A percentile compares a stretch with the other conserved stretches of the same genome.
These are phyloP conservation scores for Coriolopsis trogii DNA, from an alignment of 1,284 basidiomycete species.

Conservation along the genomic window DNA sequence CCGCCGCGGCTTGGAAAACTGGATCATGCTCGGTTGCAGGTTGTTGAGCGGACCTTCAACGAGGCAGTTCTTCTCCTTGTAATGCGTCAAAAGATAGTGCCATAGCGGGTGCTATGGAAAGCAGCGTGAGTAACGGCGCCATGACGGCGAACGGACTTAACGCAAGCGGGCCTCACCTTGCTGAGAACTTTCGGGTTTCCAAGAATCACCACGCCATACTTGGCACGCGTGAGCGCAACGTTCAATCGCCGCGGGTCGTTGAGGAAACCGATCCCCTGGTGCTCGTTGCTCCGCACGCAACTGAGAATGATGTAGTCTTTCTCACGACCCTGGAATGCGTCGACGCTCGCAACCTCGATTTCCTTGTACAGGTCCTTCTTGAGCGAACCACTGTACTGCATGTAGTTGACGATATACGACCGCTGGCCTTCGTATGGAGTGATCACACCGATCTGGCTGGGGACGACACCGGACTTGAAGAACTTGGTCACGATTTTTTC, in stretches of 20 bases:
- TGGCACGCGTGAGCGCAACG: slow-evolving; percentile 95
- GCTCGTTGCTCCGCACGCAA: slow-evolving; percentile 99
- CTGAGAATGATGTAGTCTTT: slow-evolving; percentile 99
- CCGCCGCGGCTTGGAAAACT: slow-evolving; percentile 94
- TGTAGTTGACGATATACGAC: slow-evolving; percentile 98
- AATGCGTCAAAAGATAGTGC: slow-evolving; percentile 98
- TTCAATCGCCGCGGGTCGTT: slow-evolving; percentile 97
- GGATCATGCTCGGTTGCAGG: slow-evolving; percentile 97
- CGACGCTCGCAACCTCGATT: slow-evolving; percentile 98
- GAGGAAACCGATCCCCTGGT: slow-evolving; percentile 99
- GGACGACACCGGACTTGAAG: slow-evolving; percentile 98
- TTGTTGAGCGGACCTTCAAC: slow-evolving; percentile 98
- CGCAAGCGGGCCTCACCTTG: slow-evolving; percentile 68
- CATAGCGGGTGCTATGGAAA: slow-evolving; percentile 87
- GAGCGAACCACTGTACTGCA: slow-evolving; percentile 98
- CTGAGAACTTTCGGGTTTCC: slow-evolving; percentile 99
- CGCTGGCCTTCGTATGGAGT: slow-evolving; percentile 99
- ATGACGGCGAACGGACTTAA: slow-evolving; percentile 95
- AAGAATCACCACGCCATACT: slow-evolving; percentile 97
- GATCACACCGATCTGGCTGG: slow-evolving; percentile 96
- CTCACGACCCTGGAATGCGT: slow-evolving; percentile 99
- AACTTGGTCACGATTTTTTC: slow-evolving; percentile 99
- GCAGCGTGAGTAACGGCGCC: slow-evolving; percentile 43
- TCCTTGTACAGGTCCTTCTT: slow-evolving; percentile 99
- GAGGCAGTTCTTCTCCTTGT: slow-evolving; percentile 94